These are phyloP conservation scores for Diaporthe caulivora DNA, from an alignment of 2,329 filamentous ascomycete genomes.

Conservation along the genomic window DNA sequence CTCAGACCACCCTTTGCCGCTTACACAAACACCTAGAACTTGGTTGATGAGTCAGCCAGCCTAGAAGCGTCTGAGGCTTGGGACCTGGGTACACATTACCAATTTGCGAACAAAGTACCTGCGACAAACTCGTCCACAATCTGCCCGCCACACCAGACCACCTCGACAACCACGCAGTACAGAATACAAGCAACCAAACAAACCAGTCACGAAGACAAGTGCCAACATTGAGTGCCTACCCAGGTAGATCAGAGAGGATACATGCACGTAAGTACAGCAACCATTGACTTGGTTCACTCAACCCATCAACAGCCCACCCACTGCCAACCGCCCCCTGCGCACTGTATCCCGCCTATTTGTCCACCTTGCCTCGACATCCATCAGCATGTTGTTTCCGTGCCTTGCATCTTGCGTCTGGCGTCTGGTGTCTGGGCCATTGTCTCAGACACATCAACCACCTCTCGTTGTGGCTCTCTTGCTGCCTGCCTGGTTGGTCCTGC, in stretches of 20 bases:
- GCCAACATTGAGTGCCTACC: not conserved
- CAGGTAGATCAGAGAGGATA: not conserved
- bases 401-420: not conserved
- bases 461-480: not conserved
- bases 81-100: not conserved
- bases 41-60: not conserved
- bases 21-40: too few species aligned
- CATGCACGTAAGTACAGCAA: conserved; percentile 26
- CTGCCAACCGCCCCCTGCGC: not conserved
- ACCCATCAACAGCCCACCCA: not conserved
- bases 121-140: conserved; percentile 14
- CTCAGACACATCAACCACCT: not conserved
- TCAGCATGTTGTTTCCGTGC: not conserved
- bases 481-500: not conserved
- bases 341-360: not conserved
- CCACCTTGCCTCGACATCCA: not conserved
- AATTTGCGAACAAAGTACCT: conserved; percentile 16
- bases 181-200: not conserved
- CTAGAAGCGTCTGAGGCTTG: not conserved
- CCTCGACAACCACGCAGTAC: not conserved
- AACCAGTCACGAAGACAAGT: not conserved
- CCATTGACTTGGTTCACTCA: not conserved
- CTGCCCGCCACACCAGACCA: not conserved
- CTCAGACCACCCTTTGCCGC: too few species aligned
- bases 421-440: not conserved